Conservation (phyloP, 1,284 basidiomycete species). For the Ustilago esculenta region DNA sequence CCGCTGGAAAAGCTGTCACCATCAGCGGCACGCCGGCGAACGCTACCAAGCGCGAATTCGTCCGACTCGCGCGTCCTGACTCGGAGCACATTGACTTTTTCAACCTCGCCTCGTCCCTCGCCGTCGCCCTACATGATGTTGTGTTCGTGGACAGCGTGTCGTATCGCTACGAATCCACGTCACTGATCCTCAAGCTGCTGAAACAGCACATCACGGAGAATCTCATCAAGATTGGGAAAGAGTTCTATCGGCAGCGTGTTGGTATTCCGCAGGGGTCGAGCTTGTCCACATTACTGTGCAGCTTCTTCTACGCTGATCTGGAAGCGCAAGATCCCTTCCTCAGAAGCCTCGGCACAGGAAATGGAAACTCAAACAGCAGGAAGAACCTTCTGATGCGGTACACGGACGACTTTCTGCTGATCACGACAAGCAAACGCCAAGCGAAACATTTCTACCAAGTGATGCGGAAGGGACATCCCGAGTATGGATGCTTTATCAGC, state of each 20-base stretch:
- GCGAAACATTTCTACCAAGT: conserved; percentile 79
- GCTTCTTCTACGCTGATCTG: conserved; percentile 85
- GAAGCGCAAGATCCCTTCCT: conserved; percentile 73
- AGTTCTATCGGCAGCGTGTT: conserved; percentile 83
- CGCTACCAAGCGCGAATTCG: conserved; percentile 30
- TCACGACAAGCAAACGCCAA: conserved; percentile 76
- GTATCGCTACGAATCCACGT: conserved; percentile 72
- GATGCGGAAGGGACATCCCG: conserved; percentile 79
- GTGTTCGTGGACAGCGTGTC: conserved; percentile 86
- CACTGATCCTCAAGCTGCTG: conserved; percentile 78
- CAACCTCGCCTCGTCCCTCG: conserved; percentile 69
- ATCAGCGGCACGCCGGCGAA: not conserved
- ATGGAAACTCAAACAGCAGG: not conserved
- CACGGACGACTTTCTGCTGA: conserved; percentile 91
- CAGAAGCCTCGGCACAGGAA: conserved; percentile 71
- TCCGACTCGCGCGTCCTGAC: conserved; percentile 64
- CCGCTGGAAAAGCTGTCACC: not conserved
- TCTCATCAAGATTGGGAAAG: conserved; percentile 75
- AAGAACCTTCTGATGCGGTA: conserved; percentile 73
- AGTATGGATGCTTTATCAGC: conserved; percentile 91
- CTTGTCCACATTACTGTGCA: conserved; percentile 84
- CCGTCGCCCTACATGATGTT: conserved; percentile 76
- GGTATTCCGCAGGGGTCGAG: conserved; percentile 97
- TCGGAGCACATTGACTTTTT: conserved; percentile 80
- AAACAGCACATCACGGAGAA: conserved; percentile 90